Evolutionary conservation across 2,329 filamentous ascomycete species (phyloP).

Genomic region (Ophiosphaerella narmari): DNA sequence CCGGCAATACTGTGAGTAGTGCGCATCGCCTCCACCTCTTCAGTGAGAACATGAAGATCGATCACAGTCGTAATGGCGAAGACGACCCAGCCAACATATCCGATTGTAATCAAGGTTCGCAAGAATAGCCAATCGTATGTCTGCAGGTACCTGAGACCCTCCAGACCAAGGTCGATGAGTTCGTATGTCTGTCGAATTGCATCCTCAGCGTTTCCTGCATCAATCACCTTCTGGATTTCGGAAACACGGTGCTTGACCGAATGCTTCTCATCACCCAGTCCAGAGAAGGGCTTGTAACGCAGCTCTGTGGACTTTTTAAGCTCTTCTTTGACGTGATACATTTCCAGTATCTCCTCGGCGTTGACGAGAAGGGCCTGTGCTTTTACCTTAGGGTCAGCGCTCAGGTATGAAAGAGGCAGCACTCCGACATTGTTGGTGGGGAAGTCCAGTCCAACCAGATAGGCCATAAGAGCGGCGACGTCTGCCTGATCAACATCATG

Average conservation of each 20-base stretch:
- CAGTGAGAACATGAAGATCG: constrained; percentile 82
- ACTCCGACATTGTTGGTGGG: constrained; percentile 96
- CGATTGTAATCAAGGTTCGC: constrained; percentile 81
- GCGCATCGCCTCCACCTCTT: constrained; percentile 66
- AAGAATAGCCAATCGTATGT: constrained; percentile 99
- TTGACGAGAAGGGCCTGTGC: constrained; percentile 85
- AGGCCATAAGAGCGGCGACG: constrained; percentile 93
- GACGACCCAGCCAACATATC: constrained; percentile 94
- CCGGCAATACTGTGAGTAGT: constrained; percentile 62
- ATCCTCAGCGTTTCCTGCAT: constrained; percentile 67
- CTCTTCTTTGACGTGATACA: constrained; percentile 93
- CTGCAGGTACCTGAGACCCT: constrained; percentile 89
- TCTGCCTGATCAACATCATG: constrained; percentile 95
- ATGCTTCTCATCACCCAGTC: constrained; percentile 66
- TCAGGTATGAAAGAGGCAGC: constrained; percentile 81
- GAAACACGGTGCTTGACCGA: constrained; percentile 70
- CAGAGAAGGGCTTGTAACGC: constrained; percentile 75
- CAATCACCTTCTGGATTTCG: constrained; percentile 71
- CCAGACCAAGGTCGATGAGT: constrained; percentile 75
- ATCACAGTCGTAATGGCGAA: constrained; percentile 89
- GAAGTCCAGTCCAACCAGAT: constrained; percentile 83
- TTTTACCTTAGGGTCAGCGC: constrained; percentile 74
- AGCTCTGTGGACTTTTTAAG: constrained; percentile 77
- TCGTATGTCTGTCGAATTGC: constrained; percentile 79
- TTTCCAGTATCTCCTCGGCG: constrained; percentile 84